Evolutionary conservation across 805 yeast genomes (phyloP).

Genomic region (Diddensiella transvaalensis): DNA sequence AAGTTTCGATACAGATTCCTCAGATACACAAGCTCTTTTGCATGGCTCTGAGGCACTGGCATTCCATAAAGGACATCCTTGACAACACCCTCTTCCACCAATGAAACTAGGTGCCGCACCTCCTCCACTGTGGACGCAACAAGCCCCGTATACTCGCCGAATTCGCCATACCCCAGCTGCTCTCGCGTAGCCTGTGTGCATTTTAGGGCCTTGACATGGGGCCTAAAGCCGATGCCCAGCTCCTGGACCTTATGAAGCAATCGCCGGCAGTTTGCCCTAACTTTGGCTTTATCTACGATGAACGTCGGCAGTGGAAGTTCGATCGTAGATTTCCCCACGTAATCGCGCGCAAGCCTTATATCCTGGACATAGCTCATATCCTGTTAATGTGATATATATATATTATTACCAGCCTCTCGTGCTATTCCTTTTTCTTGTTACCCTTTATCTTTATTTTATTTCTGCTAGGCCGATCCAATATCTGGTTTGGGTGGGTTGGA

Average conservation of each 20-base stretch:
- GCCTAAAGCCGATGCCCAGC: slow-evolving; percentile 40
- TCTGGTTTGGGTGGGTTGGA: too few relatives aligned
- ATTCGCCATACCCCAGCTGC: slow-evolving; percentile 43
- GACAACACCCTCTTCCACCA: slow-evolving; percentile 39
- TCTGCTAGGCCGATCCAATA: too few relatives aligned
- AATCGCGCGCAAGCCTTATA: slow-evolving; percentile 14
- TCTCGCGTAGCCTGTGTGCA: slow-evolving; percentile 53
- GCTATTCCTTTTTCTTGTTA: too few relatives aligned
- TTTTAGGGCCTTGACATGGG: slow-evolving; percentile 75
- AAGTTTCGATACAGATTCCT: slow-evolving; percentile 38
- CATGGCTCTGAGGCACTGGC: slow-evolving; percentile 48
- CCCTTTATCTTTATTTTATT: too few relatives aligned
- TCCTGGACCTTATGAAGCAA: slow-evolving; percentile 9
- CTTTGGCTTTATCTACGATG: slow-evolving; percentile 14
- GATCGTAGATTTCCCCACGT: slow-evolving; percentile 11
- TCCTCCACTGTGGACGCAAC: slow-evolving; percentile 68
- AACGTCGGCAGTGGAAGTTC: slow-evolving; percentile 19
- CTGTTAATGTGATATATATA: not conserved
- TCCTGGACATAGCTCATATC: slow-evolving; percentile 20
- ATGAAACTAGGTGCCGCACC: slow-evolving; percentile 48
- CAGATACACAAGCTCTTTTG: slow-evolving; percentile 34
- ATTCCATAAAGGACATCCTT: slow-evolving; percentile 54
- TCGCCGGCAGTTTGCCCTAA: slow-evolving; percentile 11
- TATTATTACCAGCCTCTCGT: too few relatives aligned
- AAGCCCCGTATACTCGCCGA: slow-evolving; percentile 27